These are phyloP conservation scores for Myxozyma geophila DNA, from an alignment of 805 yeast genomes.

Conservation along the genomic window DNA sequence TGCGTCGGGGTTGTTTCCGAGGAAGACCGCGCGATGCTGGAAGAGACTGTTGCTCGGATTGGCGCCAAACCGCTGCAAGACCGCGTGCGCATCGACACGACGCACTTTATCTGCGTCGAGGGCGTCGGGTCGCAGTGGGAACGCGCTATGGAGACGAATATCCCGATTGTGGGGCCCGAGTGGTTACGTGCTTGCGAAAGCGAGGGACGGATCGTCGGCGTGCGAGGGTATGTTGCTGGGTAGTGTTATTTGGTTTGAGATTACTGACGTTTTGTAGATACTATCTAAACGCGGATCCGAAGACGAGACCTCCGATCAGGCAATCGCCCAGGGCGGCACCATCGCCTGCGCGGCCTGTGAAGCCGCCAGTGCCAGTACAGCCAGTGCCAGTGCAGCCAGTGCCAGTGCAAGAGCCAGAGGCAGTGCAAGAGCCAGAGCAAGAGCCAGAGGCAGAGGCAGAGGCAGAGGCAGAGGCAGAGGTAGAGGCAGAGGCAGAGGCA, in stretches of 20 bases:
- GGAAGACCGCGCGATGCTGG: constrained; percentile 62
- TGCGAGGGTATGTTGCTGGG: constrained; percentile 70
- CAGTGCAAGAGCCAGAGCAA: too few relatives aligned
- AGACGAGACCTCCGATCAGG: constrained; percentile 38
- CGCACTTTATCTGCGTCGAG: constrained; percentile 84
- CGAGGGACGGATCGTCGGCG: constrained; percentile 90
- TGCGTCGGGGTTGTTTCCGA: constrained; percentile 74
- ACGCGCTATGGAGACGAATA: constrained; percentile 81
- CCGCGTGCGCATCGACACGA: constrained; percentile 83
- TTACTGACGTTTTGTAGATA: constrained; percentile 29
- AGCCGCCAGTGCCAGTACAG: not conserved
- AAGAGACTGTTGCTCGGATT: constrained; percentile 63
- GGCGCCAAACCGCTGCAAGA: constrained; percentile 82
- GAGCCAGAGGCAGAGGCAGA: too few relatives aligned
- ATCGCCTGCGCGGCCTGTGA: constrained; percentile 4
- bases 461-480: too few relatives aligned
- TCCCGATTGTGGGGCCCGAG: constrained; percentile 94
- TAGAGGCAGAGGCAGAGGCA: not conserved
- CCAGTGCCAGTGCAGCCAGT: constrained; percentile 1
- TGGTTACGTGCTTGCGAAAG: constrained; percentile 94
- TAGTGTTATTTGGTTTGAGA: too few relatives aligned
- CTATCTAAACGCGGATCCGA: constrained; percentile 50
- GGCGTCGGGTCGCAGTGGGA: constrained; percentile 73
- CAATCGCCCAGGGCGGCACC: not conserved
- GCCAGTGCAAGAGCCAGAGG: constrained; percentile 1